These are phyloP conservation scores for Alternaria triticina DNA, from an alignment of 2,329 filamentous ascomycete species.

Conservation along the genomic window DNA sequence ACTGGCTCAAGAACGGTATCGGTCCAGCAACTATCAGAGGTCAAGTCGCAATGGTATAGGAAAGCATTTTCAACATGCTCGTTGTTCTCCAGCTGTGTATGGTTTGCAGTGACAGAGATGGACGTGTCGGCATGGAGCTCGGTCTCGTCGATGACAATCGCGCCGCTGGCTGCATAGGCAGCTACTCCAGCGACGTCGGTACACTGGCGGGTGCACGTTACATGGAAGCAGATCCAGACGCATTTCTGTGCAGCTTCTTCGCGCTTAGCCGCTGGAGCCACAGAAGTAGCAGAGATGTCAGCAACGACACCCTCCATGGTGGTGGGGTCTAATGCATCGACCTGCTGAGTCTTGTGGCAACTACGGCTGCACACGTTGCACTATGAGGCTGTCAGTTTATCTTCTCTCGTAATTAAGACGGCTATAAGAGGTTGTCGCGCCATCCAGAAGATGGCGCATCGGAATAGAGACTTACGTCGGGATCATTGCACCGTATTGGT, in stretches of 20 bases:
- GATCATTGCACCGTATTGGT: not conserved
- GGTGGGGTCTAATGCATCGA: not conserved
- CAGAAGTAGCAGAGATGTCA: not conserved
- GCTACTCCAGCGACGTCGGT: not conserved
- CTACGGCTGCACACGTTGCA: not conserved
- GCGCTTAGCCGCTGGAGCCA: not conserved
- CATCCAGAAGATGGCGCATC: not conserved
- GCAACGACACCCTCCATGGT: not conserved
- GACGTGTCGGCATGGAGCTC: not conserved
- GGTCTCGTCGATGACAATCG: constrained; percentile 6
- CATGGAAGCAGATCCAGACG: not conserved
- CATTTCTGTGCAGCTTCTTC: not conserved
- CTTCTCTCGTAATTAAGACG: not conserved
- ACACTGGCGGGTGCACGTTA: not conserved
- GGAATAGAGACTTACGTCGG: not conserved
- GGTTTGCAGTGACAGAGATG: not conserved
- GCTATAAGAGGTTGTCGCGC: not conserved
- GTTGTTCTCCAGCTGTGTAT: not conserved
- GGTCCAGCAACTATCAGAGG: not conserved
- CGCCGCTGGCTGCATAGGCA: not conserved
- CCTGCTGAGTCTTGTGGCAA: not conserved
- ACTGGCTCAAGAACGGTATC: not conserved
- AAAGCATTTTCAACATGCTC: not conserved
- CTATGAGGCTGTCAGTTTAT: not conserved
- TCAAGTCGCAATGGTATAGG: not conserved